A percentile compares a stretch with the other conserved stretches of the same genome.
phyloP scores from a whole-genome alignment of 2,329 filamentous ascomycete species.

The Fusarium clavum region DNA sequence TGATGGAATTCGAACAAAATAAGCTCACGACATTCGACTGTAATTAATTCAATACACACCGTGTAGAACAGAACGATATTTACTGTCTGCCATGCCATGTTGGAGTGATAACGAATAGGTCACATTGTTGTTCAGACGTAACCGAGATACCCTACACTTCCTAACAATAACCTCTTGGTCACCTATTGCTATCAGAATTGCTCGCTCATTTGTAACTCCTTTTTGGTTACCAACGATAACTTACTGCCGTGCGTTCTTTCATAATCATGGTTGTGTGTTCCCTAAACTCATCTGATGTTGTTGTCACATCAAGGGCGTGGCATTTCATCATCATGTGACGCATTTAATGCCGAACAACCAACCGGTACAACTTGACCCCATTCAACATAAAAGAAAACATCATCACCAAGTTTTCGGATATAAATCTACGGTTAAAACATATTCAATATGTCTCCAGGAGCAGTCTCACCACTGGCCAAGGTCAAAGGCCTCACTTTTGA shows the following conservation, averaged over 20 bases:
- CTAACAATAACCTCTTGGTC: not conserved
- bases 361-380: not conserved
- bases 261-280: not conserved
- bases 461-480: slow-evolving; percentile 43
- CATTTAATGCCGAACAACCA: not conserved
- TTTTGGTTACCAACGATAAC: not conserved
- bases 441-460: slow-evolving; percentile 43
- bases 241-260: not conserved
- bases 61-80: not conserved
- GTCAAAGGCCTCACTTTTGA: slow-evolving; percentile 77
- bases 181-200: not conserved
- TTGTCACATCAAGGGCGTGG: slow-evolving; percentile 33
- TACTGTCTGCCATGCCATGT: not conserved
- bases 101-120: not conserved
- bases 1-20: not conserved
- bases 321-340: slow-evolving; percentile 39
- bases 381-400: not conserved
- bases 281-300: no score
- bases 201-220: not conserved
- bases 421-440: not conserved
- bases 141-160: not conserved
- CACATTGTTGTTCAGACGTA: not conserved
- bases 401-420: not conserved
- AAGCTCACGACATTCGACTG: not conserved
- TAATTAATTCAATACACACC: not conserved